Conservation (phyloP, 1,139 yeast species). For the Sugiyamaella pinicola region DNA sequence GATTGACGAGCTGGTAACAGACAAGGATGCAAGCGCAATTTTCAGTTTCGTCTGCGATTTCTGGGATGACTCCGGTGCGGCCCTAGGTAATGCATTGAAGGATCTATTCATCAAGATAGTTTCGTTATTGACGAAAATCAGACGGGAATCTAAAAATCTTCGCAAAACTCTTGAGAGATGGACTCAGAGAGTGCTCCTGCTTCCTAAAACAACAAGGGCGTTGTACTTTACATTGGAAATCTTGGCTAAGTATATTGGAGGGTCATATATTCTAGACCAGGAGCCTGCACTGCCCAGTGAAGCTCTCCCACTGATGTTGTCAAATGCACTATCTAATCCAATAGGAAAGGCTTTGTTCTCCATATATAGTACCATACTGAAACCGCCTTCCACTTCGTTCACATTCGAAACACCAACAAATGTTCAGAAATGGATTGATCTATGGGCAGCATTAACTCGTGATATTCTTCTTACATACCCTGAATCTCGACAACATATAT, state of each 20-base stretch:
- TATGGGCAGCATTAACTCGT: conserved; percentile 54
- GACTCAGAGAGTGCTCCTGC: conserved; percentile 48
- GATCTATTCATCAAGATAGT: conserved; percentile 60
- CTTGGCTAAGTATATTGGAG: conserved; percentile 52
- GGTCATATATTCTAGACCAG: conserved; percentile 45
- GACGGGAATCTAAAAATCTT: conserved; percentile 20
- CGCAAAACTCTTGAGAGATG: conserved; percentile 46
- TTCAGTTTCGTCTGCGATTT: conserved; percentile 64
- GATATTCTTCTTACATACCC: conserved; percentile 41
- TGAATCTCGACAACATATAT: conserved; percentile 52
- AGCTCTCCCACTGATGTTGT: conserved; percentile 51
- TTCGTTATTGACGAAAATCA: conserved; percentile 39
- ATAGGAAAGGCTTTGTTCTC: conserved; percentile 63
- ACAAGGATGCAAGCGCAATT: conserved; percentile 43
- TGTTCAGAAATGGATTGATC: conserved; percentile 50
- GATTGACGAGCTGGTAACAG: conserved; percentile 29
- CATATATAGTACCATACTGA: conserved; percentile 39
- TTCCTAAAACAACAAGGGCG: conserved; percentile 57
- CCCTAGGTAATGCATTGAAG: conserved; percentile 66
- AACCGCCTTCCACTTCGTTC: conserved; percentile 25
- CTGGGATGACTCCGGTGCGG: conserved; percentile 71
- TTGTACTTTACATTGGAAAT: conserved; percentile 61
- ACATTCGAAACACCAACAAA: not conserved
- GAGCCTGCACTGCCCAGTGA: conserved; percentile 50
- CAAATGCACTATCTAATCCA: conserved; percentile 66